Evolutionary conservation across 129 eudicot species (phyloP).

Genomic region (Pittosporum tobira): DNA sequence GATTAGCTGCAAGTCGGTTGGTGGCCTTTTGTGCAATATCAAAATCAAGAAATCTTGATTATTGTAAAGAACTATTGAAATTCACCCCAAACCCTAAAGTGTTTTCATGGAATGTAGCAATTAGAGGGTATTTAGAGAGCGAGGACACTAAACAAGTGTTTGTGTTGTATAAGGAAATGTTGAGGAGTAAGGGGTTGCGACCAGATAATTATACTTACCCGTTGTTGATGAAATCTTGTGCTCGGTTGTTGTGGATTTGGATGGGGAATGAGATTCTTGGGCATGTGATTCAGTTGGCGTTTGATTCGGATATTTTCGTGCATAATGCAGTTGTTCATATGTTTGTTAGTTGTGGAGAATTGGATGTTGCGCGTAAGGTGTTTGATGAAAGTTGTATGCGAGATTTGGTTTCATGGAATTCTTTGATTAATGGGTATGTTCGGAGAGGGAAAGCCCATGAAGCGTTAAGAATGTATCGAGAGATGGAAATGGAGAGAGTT

Average conservation of each 20-base stretch:
- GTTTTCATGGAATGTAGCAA: slow-evolving; percentile 12
- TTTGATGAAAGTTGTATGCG: slow-evolving; percentile 9
- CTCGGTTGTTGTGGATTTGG: background rate
- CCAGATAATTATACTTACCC: slow-evolving; percentile 8
- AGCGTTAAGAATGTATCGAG: background rate
- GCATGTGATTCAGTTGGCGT: background rate
- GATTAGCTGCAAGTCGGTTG: slow-evolving; percentile 9
- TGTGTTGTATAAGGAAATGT: slow-evolving; percentile 3
- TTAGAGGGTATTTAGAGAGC: slow-evolving; percentile 1
- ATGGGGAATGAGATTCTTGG: background rate
- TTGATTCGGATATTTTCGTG: background rate
- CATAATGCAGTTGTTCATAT: background rate
- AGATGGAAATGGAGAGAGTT: background rate
- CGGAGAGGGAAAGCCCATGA: background rate
- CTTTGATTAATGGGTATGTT: slow-evolving; percentile 10
- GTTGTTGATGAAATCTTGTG: slow-evolving; percentile 3
- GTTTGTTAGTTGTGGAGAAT: background rate
- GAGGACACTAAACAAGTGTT: background rate
- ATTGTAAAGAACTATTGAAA: background rate
- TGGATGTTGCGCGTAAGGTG: slow-evolving; percentile 1
- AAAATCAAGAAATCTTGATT: background rate
- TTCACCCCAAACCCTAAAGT: background rate
- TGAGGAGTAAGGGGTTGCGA: background rate
- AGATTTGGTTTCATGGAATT: slow-evolving; percentile 14
- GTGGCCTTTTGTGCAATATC: slow-evolving; percentile 4